A percentile compares a stretch with the other conserved stretches of the same genome.
These are phyloP conservation scores for Warburgia ugandensis DNA, from an alignment of 164 flowering plant species.

Conservation along the genomic window DNA sequence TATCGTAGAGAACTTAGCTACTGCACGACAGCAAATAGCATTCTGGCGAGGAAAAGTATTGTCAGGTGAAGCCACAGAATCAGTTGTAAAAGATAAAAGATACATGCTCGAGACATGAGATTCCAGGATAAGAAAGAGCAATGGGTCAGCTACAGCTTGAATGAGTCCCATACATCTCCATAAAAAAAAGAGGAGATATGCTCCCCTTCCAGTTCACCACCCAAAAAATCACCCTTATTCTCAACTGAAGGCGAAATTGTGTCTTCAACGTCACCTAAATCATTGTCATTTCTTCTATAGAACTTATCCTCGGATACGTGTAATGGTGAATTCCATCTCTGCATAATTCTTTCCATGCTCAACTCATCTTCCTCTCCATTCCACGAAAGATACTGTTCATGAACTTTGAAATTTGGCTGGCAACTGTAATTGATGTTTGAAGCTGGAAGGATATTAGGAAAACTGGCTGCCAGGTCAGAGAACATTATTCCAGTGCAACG, in stretches of 20 bases:
- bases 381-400: neutral
- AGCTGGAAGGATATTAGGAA: neutral
- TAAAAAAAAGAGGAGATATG: neutral
- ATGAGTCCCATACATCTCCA: slow-evolving; percentile 1
- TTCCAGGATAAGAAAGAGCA: too few species aligned
- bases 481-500: neutral
- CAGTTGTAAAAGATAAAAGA: too few species aligned
- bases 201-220: slow-evolving; percentile 1
- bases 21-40: too few species aligned
- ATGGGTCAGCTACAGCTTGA: slow-evolving; percentile 1
- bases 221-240: neutral
- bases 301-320: neutral
- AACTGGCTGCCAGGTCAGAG: neutral
- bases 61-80: too few species aligned
- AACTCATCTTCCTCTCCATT: neutral
- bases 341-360: neutral
- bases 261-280: neutral
- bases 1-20: too few species aligned
- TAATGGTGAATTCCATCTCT: neutral
- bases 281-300: neutral
- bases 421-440: neutral
- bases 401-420: neutral
- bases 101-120: too few species aligned
- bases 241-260: neutral
- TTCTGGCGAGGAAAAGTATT: too few species aligned